These are phyloP conservation scores for Calocera cornea DNA, from an alignment of 768 basidiomycete species.

Conservation along the genomic window DNA sequence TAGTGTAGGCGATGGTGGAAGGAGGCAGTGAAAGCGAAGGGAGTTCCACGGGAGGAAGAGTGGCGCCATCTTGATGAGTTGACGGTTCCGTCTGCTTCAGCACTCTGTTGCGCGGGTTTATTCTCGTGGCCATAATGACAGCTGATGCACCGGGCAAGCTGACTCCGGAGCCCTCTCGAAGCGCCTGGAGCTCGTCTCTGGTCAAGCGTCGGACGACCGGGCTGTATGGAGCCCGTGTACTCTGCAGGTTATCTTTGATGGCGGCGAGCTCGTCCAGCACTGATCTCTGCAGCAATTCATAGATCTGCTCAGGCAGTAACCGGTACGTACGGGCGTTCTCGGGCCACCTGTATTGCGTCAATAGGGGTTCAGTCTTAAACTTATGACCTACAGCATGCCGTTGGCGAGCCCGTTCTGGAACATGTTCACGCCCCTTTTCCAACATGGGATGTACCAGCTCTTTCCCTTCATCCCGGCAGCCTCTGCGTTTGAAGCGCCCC, in stretches of 20 bases:
- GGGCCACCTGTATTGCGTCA: not conserved
- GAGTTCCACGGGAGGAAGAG: slow-evolving; percentile 32
- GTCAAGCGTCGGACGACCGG: slow-evolving; percentile 49
- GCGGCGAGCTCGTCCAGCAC: slow-evolving; percentile 63
- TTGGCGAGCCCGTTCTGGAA: slow-evolving; percentile 26
- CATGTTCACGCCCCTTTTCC: slow-evolving; percentile 35
- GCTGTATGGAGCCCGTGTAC: slow-evolving; percentile 10
- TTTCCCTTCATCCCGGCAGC: slow-evolving; percentile 51
- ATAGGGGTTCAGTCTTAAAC: slow-evolving; percentile 1
- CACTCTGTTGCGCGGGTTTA: not conserved
- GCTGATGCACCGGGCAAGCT: slow-evolving; percentile 44
- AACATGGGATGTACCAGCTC: slow-evolving; percentile 47
- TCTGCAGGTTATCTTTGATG: slow-evolving; percentile 34
- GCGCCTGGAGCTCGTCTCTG: slow-evolving; percentile 41
- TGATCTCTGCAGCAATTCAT: slow-evolving; percentile 54
- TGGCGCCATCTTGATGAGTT: slow-evolving; percentile 40
- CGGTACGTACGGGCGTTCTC: not conserved
- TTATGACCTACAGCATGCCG: not conserved
- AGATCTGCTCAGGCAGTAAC: slow-evolving; percentile 31
- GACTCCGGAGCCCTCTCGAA: slow-evolving; percentile 33
- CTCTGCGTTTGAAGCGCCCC: slow-evolving; percentile 30
- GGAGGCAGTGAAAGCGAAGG: slow-evolving; percentile 26
- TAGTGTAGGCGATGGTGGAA: slow-evolving; percentile 22
- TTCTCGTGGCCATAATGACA: slow-evolving; percentile 30
- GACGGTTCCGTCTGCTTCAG: slow-evolving; percentile 22